A percentile compares a stretch with the other conserved stretches of the same genome.
Evolutionary conservation across 768 basidiomycete genomes (phyloP).

Genomic region (Royoungia palumana): DNA sequence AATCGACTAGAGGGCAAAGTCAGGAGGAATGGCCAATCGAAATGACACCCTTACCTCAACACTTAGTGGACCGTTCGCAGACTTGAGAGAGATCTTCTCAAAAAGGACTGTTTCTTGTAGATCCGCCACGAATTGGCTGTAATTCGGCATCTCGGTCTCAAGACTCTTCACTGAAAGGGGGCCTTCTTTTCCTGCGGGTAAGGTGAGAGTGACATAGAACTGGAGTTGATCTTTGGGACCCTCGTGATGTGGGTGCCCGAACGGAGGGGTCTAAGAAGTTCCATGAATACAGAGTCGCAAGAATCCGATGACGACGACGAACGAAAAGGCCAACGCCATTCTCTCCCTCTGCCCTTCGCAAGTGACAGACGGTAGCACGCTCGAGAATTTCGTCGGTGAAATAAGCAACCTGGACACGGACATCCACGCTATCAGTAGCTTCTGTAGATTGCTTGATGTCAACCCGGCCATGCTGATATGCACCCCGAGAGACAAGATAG

Average conservation of each 20-base stretch:
- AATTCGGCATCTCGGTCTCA: constrained; percentile 41
- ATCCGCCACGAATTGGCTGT: constrained; percentile 35
- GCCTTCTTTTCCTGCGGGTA: constrained; percentile 32
- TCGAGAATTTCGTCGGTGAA: constrained; percentile 13
- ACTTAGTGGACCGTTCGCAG: constrained; percentile 35
- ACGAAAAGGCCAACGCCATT: constrained; percentile 36
- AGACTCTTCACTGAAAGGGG: constrained; percentile 39
- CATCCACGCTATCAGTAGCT: constrained; percentile 26
- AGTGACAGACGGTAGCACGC: constrained; percentile 28
- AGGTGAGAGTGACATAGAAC: constrained; percentile 36
- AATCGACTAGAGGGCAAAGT: constrained; percentile 29
- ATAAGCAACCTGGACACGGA: constrained; percentile 30
- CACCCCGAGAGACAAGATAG: constrained; percentile 31
- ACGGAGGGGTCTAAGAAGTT: constrained; percentile 32
- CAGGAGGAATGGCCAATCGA: not conserved
- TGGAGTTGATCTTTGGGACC: constrained; percentile 16
- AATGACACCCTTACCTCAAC: constrained; percentile 28
- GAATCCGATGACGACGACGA: constrained; percentile 3
- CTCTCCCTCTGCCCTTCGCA: constrained; percentile 22
- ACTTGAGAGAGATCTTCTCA: constrained; percentile 32
- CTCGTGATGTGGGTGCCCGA: not conserved
- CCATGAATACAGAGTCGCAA: not conserved
- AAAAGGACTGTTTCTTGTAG: constrained; percentile 37
- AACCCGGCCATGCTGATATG: constrained; percentile 25
- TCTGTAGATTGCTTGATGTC: constrained; percentile 29